A percentile compares a stretch with the other conserved stretches of the same genome.
Conservation (phyloP, 345 rosid genomes). For the Psidium friedrichsthalianum region DNA sequence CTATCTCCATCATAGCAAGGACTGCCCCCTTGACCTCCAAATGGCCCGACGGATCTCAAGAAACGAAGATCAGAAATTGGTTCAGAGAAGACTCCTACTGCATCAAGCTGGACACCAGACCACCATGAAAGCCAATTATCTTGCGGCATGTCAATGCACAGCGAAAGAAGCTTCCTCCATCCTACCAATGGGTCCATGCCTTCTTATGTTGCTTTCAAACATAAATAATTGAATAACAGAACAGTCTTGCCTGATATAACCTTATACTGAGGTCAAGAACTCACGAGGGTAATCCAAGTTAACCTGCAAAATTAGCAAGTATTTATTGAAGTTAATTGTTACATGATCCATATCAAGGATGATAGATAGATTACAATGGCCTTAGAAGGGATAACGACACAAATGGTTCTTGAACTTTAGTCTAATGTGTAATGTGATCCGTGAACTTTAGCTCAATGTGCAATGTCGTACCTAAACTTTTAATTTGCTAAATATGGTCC, state of each 20-base stretch:
- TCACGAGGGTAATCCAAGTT: not conserved
- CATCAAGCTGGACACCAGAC: not conserved
- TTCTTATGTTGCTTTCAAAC: not conserved
- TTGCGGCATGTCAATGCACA: not conserved
- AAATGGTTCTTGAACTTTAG: too few relatives aligned
- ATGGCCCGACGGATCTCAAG: not conserved
- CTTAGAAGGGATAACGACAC: too few relatives aligned
- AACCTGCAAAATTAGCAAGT: too few relatives aligned
- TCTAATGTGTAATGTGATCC: too few relatives aligned
- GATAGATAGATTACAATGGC: not conserved
- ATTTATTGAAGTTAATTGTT: too few relatives aligned
- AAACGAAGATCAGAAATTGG: not conserved
- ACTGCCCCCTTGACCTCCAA: not conserved
- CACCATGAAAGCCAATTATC: not conserved
- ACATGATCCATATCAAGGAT: not conserved
- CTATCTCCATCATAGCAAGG: not conserved
- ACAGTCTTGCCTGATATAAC: not conserved
- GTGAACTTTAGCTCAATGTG: too few relatives aligned
- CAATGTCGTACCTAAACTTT: too few relatives aligned
- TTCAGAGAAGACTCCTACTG: not conserved
- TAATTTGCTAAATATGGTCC: too few relatives aligned
- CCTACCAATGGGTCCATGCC: not conserved
- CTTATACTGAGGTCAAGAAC: not conserved
- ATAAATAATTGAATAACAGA: not conserved
- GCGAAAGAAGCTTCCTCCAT: not conserved